Percentiles rank a stretch among this genome's conserved stretches.
Conservation (phyloP, 2,329 filamentous ascomycete species). For the Clarireedia homoeocarpa region DNA sequence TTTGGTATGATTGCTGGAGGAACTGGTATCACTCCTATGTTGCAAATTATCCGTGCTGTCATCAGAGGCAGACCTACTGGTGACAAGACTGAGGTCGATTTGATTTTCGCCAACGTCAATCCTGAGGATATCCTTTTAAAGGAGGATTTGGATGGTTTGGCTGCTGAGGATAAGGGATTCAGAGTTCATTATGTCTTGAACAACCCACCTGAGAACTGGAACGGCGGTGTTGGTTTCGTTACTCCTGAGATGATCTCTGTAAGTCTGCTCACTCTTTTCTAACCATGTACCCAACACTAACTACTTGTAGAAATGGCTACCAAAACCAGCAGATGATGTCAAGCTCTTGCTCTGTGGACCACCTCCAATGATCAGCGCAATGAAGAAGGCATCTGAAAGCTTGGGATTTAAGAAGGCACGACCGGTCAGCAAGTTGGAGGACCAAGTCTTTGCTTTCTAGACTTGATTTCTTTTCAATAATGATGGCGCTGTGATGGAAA, state of each 20-base stretch:
- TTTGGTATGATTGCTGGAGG: slow-evolving; percentile 98
- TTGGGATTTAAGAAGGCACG: slow-evolving; percentile 88
- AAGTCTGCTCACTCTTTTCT: slow-evolving; percentile 25
- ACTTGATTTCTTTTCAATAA: neutral
- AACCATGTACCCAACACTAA: neutral
- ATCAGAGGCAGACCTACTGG: slow-evolving; percentile 70
- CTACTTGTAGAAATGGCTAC: slow-evolving; percentile 58
- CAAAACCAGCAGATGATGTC: slow-evolving; percentile 75
- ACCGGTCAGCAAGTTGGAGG: slow-evolving; percentile 93
- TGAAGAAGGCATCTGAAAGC: slow-evolving; percentile 91
- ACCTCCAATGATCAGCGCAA: slow-evolving; percentile 89
- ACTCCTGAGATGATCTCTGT: slow-evolving; percentile 93
- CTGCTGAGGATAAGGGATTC: slow-evolving; percentile 70
- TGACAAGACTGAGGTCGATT: slow-evolving; percentile 81
- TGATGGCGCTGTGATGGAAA: too few relatives aligned
- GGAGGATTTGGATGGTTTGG: slow-evolving; percentile 80
- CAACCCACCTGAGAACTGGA: slow-evolving; percentile 88
- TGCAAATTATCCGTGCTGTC: slow-evolving; percentile 90
- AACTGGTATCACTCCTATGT: slow-evolving; percentile 97
- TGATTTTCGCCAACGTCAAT: slow-evolving; percentile 97
- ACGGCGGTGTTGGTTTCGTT: slow-evolving; percentile 88
- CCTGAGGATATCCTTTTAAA: slow-evolving; percentile 85
- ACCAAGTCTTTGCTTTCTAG: slow-evolving; percentile 96
- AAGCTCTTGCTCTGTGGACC: slow-evolving; percentile 94
- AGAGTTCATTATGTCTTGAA: slow-evolving; percentile 92